Percentiles rank a stretch among this genome's conserved stretches.
phyloP scores from a whole-genome alignment of 208 protist species.

The Trichomonas tenax region DNA sequence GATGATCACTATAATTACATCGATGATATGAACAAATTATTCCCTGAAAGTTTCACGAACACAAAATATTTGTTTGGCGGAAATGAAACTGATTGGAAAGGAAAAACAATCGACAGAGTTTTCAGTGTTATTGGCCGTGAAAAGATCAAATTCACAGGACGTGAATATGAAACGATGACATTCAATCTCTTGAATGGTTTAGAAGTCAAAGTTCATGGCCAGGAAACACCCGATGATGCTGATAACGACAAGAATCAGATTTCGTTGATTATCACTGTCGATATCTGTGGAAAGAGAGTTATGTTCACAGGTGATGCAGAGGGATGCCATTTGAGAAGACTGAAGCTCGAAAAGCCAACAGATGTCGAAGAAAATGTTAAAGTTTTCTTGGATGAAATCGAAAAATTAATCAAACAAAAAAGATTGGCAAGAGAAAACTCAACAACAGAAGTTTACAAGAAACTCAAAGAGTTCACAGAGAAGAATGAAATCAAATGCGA shows the following conservation, averaged over 20 bases:
- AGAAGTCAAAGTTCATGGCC: background rate
- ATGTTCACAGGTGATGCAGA: constrained; percentile 5
- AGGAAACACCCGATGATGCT: background rate
- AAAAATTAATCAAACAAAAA: background rate
- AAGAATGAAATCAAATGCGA: background rate
- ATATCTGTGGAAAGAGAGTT: background rate
- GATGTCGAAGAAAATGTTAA: background rate
- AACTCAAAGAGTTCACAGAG: background rate
- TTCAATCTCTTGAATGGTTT: background rate
- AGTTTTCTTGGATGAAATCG: background rate
- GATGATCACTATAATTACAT: background rate
- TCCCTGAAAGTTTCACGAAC: background rate
- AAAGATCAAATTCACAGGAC: background rate
- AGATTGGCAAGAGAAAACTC: background rate
- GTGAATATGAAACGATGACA: background rate
- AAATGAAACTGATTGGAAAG: background rate
- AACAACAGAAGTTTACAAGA: background rate
- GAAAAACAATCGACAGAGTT: background rate
- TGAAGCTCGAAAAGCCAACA: background rate
- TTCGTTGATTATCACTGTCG: background rate
- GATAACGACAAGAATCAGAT: background rate
- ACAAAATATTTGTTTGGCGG: background rate
- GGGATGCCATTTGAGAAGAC: background rate
- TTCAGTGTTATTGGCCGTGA: background rate
- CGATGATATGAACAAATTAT: background rate